Evolutionary conservation across 257 asterid species (phyloP), one percentile per base, ranked within the genome.

Genomic region (Fraxinus excelsior): DNA sequence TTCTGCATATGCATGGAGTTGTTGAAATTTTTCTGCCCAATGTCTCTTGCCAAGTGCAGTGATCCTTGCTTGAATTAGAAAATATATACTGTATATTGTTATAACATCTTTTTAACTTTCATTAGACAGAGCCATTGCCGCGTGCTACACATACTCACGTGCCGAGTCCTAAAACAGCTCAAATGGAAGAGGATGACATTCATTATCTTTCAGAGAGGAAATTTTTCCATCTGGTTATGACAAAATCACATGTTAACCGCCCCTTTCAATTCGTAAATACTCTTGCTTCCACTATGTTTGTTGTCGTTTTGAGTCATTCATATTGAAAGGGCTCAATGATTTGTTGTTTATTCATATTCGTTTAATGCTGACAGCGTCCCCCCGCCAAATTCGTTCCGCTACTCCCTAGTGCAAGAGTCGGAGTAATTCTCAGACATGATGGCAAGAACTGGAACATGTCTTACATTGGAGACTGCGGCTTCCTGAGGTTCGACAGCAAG

Each of bases 371-470:
- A 35, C 79, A 85, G 90, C 0, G 0, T 49, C 14, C 82, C 1
- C 89, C 89, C 10, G 0, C 1, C 42, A 58, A 21, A 14, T 18
- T 79, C 3, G 0, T 1, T 9, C 6, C 1, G 4, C 7, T 12
- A 31, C 86, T 87, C 62, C 94, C 92, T 51, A 21, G 35, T 32
- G 56, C 19, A 7, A 26, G 21, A 0, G 83, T 79, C 29, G 81
- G 84, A 3, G 86, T 68, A 16, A 83, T 80, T 56, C 78, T 90
- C 5, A 80, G 32, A 4, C 78, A 79, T 51, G 60, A 70, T 77
- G 84, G 76, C 81, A 84, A 83, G 84, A 35, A 37, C 38, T 90
- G 94, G 94, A 40, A 78, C 1, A 19, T 76, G 70, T 1, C n/a
- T 26, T 90, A 78, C 68, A 11, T 1, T 7, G 86, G 89, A n/a